phyloP scores from a whole-genome alignment of 306 rosid species.

The Malus sylvestris region DNA sequence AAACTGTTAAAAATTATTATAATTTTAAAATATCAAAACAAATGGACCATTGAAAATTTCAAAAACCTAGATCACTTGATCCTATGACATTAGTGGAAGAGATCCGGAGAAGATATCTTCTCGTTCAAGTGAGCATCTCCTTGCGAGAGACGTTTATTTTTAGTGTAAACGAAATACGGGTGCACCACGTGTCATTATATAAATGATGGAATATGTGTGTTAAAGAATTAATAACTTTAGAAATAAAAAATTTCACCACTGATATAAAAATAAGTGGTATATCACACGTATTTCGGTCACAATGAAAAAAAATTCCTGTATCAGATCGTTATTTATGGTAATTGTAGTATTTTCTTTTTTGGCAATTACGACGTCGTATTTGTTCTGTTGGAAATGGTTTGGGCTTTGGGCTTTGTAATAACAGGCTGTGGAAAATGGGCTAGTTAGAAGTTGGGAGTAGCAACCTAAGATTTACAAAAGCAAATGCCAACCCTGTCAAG shows the following conservation, averaged over 20 bases:
- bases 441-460: not conserved
- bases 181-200: no score
- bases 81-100: rapidly evolving
- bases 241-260: rapidly evolving
- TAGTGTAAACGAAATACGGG: no score
- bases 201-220: rapidly evolving
- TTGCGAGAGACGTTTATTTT: no score
- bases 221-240: no score
- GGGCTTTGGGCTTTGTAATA: not conserved
- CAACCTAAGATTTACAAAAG: no score
- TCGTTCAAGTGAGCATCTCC: rapidly evolving
- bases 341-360: no score
- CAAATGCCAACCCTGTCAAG: no score
- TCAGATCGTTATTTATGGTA: not conserved
- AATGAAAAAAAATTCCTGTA: no score
- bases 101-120: no score
- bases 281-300: rapidly evolving
- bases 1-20: rapidly evolving
- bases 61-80: rapidly evolving
- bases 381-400: not conserved
- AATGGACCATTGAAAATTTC: rapidly evolving
- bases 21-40: rapidly evolving
- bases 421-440: not conserved
- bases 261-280: no score
- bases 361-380: not conserved